Evolutionary conservation across 1,284 basidiomycete species (phyloP).

Genomic region (Macrocystidia cucumis): DNA sequence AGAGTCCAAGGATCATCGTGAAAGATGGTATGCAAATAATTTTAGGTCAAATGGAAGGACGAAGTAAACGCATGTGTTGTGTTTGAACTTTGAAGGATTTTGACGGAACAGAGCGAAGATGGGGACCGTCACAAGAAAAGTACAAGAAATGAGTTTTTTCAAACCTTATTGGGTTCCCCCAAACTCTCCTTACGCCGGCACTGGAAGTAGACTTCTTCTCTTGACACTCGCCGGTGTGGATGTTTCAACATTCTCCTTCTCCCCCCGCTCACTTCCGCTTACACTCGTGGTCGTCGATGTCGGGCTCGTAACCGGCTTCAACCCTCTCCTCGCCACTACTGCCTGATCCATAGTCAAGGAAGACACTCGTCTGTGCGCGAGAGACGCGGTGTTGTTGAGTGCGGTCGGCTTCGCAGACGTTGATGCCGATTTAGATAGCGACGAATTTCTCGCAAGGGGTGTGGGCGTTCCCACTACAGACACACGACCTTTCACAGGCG

Average conservation of each 20-base stretch:
- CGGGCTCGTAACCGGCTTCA: slow-evolving; percentile 16
- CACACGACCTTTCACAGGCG: slow-evolving; percentile 28
- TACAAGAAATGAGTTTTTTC: slow-evolving; percentile 2
- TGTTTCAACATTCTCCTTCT: slow-evolving; percentile 45
- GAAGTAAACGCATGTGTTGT: too few relatives aligned
- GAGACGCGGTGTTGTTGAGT: slow-evolving; percentile 14
- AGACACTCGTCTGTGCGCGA: slow-evolving; percentile 23
- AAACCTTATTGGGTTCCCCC: too few relatives aligned
- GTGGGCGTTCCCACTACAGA: slow-evolving; percentile 28
- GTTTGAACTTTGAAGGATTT: too few relatives aligned
- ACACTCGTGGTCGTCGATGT: slow-evolving; percentile 21
- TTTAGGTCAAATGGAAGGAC: too few relatives aligned
- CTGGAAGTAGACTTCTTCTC: slow-evolving; percentile 15
- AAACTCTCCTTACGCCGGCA: slow-evolving; percentile 16
- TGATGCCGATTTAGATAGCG: slow-evolving; percentile 23
- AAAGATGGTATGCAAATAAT: too few relatives aligned
- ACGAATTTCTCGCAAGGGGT: slow-evolving; percentile 22
- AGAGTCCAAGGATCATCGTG: too few relatives aligned
- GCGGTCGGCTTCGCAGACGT: slow-evolving; percentile 23
- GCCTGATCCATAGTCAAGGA: slow-evolving; percentile 17
- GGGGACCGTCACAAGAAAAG: too few relatives aligned
- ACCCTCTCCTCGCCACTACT: slow-evolving; percentile 8
- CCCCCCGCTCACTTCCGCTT: slow-evolving; percentile 34
- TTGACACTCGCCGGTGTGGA: slow-evolving; percentile 12
- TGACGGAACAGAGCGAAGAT: too few relatives aligned